Evolutionary conservation across 352 stramenopile genomes (phyloP).

Genomic region (Pythium aphanidermatum): DNA sequence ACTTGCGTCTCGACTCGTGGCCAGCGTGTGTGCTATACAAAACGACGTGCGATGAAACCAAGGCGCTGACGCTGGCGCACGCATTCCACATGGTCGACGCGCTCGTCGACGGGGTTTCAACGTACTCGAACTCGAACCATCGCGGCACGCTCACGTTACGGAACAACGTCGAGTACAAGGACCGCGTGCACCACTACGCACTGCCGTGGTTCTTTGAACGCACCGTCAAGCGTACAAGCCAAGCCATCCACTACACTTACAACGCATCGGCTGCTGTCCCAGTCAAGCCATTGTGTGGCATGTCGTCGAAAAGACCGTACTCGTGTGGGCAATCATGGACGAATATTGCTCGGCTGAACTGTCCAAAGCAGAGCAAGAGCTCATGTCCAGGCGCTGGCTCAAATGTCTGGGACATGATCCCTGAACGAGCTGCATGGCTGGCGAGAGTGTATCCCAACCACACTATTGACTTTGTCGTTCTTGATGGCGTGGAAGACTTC

Average conservation of each 20-base stretch:
- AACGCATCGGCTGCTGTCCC: slow-evolving; percentile 7
- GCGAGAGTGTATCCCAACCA: slow-evolving; percentile 1
- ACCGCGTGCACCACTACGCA: slow-evolving; percentile 37
- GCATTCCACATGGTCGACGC: slow-evolving; percentile 6
- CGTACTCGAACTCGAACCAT: neutral
- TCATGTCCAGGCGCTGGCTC: neutral
- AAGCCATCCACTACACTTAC: slow-evolving; percentile 26
- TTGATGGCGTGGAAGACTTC: slow-evolving; percentile 11
- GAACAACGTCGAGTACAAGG: slow-evolving; percentile 22
- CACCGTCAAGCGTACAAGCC: slow-evolving; percentile 26
- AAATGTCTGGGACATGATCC: slow-evolving; percentile 5
- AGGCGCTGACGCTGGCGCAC: neutral
- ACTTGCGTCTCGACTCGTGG: neutral
- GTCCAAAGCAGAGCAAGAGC: neutral
- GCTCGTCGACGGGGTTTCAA: slow-evolving; percentile 1
- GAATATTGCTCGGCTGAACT: neutral
- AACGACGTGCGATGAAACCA: neutral
- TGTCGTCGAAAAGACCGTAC: neutral
- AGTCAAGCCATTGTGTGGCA: slow-evolving; percentile 13
- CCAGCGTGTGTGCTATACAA: slow-evolving; percentile 6
- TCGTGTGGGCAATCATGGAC: slow-evolving; percentile 10
- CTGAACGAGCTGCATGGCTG: neutral
- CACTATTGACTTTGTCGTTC: slow-evolving; percentile 4
- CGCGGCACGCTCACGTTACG: slow-evolving; percentile 1
- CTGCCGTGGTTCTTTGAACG: slow-evolving; percentile 27